Base-by-base conservation (phyloP, 306 rosid genomes). In the Phaseolus lunatus region DNA sequence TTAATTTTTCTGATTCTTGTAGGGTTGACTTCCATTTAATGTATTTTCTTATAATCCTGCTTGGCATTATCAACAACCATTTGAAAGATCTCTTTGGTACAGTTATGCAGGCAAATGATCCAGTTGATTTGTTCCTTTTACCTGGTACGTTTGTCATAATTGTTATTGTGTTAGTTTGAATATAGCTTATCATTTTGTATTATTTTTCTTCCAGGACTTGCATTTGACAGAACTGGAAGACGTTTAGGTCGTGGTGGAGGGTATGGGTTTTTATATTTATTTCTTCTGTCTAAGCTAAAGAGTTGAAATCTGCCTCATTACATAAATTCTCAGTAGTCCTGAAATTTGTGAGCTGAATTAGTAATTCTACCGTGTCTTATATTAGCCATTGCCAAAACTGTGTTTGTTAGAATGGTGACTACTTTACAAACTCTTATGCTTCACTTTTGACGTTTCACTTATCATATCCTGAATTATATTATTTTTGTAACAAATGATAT, bases 161-260 rank as follows among this genome's bases (percentile, higher is more conserved):
- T 48, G 22, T 24, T 69, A 75, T 19, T 61, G 49, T 78, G 27
- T 67, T 31, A 52, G 50, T 61, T n/a, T 80, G 68, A 64, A 14
- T 49, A 9, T 78, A 69, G 33, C 57, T 77, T 26, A 77, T 48
- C 13, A 43, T 27, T 73, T 61, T 73, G 45, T 61, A 10, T 63
- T 58, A 50, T 43, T 85, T 82, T 73, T 77, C 41, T 73, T 84
- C 9, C 79, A 92, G 99, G 99, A 76, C 88, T 95, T 78, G 99
- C 97, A 59, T 92, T 96, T 85, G 98, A 96, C 80, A 92, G 84
- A 87, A 80, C 90, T 23, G 97, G 99, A 80, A 91, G 88, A 84
- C 99, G 97, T 47, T 76, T 95, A 82, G 99, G 99, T 58, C 97
- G 99, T 70, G 99, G 99, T 26, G 99, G 99, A 87, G 99, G 99